A percentile compares a stretch with the other conserved stretches of the same genome.
These are phyloP conservation scores for Fusarium agapanthi DNA, from an alignment of 2,329 filamentous ascomycete species.

Conservation along the genomic window DNA sequence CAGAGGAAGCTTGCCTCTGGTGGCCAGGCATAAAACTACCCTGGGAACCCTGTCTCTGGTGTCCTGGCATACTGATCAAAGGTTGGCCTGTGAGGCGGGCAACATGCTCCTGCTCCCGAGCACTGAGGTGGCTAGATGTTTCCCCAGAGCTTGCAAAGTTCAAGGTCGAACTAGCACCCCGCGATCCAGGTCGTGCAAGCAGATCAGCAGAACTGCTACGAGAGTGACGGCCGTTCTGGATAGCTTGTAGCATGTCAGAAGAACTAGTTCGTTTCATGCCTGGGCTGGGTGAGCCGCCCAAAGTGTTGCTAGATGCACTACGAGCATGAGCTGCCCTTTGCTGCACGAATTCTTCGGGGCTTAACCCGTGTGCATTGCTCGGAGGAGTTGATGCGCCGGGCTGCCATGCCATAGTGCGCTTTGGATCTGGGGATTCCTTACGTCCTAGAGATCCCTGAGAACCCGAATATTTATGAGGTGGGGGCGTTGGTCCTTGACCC, in stretches of 20 bases:
- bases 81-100: constrained; percentile 82
- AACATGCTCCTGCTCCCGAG: constrained; percentile 89
- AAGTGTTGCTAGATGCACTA: constrained; percentile 61
- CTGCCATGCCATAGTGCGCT: constrained; percentile 80
- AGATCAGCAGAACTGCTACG: constrained; percentile 56
- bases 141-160: constrained; percentile 55
- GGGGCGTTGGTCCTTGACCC: constrained; percentile 38
- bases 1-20: constrained; percentile 59
- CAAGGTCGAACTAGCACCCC: constrained; percentile 63
- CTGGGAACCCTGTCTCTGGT: constrained; percentile 58
- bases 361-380: constrained; percentile 63
- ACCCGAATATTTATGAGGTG: constrained; percentile 33
- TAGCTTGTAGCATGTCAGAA: constrained; percentile 47
- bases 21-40: constrained; percentile 66
- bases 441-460: constrained; percentile 50
- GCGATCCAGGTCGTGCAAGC: constrained; percentile 64
- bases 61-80: constrained; percentile 71
- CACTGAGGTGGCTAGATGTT: constrained; percentile 71
- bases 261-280: constrained; percentile 51
- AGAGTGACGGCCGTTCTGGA: constrained; percentile 47
- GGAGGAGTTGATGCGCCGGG: constrained; percentile 68
- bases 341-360: constrained; percentile 84
- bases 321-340: constrained; percentile 75
- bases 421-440: constrained; percentile 61
- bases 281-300: constrained; percentile 43